These are phyloP conservation scores for Eragrostis tef DNA, from an alignment of 202 grass and related monocot genomes.

Conservation along the genomic window DNA sequence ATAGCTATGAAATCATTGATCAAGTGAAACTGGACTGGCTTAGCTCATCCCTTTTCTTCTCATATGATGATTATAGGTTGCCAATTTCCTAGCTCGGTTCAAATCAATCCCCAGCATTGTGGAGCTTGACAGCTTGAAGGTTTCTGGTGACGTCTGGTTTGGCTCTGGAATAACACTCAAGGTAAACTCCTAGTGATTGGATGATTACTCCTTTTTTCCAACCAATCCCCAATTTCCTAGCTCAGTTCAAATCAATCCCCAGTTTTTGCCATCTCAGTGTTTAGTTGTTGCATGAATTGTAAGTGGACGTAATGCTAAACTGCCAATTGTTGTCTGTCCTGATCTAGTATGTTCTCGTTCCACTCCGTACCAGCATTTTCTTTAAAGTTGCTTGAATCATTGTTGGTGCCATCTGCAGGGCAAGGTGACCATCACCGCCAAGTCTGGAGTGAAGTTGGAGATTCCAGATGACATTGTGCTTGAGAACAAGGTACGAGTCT, in stretches of 20 bases:
- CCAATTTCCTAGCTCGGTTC: conserved; percentile 80
- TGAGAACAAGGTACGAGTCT: conserved; percentile 69
- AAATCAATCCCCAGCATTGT: conserved; percentile 98
- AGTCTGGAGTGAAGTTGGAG: conserved; percentile 74
- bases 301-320: neutral
- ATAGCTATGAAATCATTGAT: neutral
- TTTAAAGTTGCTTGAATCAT: conserved; percentile 26
- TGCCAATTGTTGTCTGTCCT: neutral
- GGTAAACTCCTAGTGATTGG: conserved; percentile 51
- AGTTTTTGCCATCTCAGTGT: neutral
- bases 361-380: neutral
- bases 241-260: neutral
- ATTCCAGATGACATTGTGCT: conserved; percentile 73
- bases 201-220: neutral
- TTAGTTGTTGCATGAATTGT: neutral
- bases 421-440: conserved; percentile 74
- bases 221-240: neutral
- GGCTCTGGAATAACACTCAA: conserved; percentile 77
- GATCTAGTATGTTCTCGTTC: neutral
- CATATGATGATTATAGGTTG: conserved; percentile 56
- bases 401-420: conserved; percentile 56
- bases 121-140: conserved; percentile 90
- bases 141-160: conserved; percentile 90
- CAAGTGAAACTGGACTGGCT: neutral
- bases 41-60: neutral